Conservation (phyloP, 208 protist species). For the Acanthamoeba lenticulata region DNA sequence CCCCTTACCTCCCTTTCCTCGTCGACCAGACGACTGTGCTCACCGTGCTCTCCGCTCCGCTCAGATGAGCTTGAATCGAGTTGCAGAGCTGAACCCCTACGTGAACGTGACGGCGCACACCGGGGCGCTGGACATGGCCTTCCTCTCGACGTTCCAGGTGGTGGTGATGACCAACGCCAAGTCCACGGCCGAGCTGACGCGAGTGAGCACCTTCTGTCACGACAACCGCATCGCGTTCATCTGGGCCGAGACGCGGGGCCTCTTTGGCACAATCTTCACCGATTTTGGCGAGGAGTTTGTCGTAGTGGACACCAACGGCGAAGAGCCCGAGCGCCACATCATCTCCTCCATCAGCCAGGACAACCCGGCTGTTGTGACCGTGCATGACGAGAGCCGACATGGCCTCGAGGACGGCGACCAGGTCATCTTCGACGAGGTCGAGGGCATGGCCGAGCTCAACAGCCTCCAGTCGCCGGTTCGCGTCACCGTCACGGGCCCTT, state of each 20-base stretch:
- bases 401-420: conserved; percentile 84
- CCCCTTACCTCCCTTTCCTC: background rate
- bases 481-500: conserved; percentile 75
- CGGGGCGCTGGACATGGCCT: background rate
- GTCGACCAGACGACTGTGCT: background rate
- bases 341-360: conserved; percentile 35
- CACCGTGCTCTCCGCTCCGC: background rate
- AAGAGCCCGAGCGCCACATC: conserved; percentile 75
- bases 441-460: conserved; percentile 79
- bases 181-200: conserved; percentile 68
- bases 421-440: conserved; percentile 86
- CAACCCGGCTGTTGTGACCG: conserved; percentile 13
- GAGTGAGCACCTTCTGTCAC: conserved; percentile 80
- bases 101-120: background rate
- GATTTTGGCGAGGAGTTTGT: conserved; percentile 89
- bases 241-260: conserved; percentile 75
- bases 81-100: background rate
- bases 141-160: conserved; percentile 12
- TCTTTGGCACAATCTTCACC: conserved; percentile 86
- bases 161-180: conserved; percentile 41
- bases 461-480: background rate
- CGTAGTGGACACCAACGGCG: conserved; percentile 87
- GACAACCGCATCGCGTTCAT: conserved; percentile 77
- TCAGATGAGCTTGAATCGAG: background rate
- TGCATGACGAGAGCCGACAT: conserved; percentile 1